These are phyloP conservation scores for Schoenoplectus triqueter DNA, from an alignment of 202 grass and related monocot genomes.

Conservation along the genomic window DNA sequence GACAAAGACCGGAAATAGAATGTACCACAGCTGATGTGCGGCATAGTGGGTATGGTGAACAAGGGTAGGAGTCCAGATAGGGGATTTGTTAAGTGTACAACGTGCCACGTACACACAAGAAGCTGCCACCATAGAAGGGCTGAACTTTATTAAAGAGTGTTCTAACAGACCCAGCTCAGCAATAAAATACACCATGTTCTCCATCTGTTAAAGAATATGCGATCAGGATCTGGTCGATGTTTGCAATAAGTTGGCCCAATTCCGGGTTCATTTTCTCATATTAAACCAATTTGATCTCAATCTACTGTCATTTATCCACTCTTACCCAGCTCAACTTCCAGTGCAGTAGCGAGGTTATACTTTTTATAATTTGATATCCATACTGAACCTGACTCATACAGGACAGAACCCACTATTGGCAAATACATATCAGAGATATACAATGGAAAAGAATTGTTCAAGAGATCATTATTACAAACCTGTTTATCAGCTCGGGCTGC, in stretches of 20 bases:
- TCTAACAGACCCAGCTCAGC: conserved; percentile 66
- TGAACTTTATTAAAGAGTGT: conserved; percentile 48
- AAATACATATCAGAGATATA: background rate
- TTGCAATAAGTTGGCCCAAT: background rate
- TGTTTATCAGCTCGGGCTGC: conserved; percentile 60
- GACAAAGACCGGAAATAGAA: background rate
- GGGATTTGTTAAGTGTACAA: conserved; percentile 60
- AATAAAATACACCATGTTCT: conserved; percentile 73
- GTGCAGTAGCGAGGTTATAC: too few species aligned
- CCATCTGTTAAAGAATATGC: conserved; percentile 50
- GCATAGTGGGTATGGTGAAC: conserved; percentile 60
- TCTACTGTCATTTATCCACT: background rate
- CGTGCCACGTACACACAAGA: conserved; percentile 68
- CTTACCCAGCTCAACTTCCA: too few species aligned
- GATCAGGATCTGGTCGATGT: background rate
- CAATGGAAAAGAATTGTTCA: background rate
- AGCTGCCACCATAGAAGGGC: conserved; percentile 68
- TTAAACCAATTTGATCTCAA: background rate
- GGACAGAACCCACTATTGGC: background rate
- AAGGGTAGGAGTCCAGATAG: conserved; percentile 73
- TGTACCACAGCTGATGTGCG: conserved; percentile 57
- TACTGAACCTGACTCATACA: background rate
- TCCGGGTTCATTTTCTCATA: background rate
- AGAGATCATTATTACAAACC: conserved; percentile 42
- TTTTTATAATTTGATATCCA: background rate